Evolutionary conservation across 164 flowering plant genomes (phyloP).

Genomic region (Santalum album): DNA sequence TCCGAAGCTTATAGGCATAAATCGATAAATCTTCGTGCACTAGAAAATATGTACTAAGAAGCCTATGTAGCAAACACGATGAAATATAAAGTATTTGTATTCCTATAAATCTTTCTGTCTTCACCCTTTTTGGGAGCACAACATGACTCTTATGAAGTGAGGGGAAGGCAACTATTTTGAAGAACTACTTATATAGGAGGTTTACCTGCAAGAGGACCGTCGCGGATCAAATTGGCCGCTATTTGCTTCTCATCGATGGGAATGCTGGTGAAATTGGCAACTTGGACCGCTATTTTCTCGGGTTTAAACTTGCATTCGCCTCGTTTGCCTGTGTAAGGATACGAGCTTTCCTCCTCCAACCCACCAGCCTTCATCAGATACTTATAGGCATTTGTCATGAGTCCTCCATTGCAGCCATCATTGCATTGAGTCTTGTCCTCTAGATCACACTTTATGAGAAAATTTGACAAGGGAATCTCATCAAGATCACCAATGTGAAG

Average conservation of each 20-base stretch:
- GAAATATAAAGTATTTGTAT: too few species aligned
- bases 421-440: constrained; percentile 48
- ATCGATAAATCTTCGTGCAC: too few species aligned
- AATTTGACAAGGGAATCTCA: too few species aligned
- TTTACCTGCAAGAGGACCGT: constrained; percentile 71
- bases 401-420: constrained; percentile 67
- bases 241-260: constrained; percentile 66
- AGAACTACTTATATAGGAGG: neutral
- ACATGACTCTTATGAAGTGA: too few species aligned
- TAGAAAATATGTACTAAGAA: too few species aligned
- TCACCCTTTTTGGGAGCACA: too few species aligned
- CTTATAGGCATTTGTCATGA: constrained; percentile 82
- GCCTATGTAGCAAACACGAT: too few species aligned
- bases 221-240: constrained; percentile 54
- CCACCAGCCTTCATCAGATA: constrained; percentile 77
- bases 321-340: constrained; percentile 54
- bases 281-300: constrained; percentile 47
- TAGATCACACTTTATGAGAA: constrained; percentile 60
- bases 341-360: constrained; percentile 48
- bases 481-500: too few species aligned
- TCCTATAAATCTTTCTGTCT: too few species aligned
- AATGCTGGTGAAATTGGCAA: constrained; percentile 55
- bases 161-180: too few species aligned
- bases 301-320: constrained; percentile 56
- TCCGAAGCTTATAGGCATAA: too few species aligned